A percentile compares a stretch with the other conserved stretches of the same genome.
Conservation (phyloP, 2,329 filamentous ascomycete genomes). For the Pyrenophora tritici-repentis region DNA sequence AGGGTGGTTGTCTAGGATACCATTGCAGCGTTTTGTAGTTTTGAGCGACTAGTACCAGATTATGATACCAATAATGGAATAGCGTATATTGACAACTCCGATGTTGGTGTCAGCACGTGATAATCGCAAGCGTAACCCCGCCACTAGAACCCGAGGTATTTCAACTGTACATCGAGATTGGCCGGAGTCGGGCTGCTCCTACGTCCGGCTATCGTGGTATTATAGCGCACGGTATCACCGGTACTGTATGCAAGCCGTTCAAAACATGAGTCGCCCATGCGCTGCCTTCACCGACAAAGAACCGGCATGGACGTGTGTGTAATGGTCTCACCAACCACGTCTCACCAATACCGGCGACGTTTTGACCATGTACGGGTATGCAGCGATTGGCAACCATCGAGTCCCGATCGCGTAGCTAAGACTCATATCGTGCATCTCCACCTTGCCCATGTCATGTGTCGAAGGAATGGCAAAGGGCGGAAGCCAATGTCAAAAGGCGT, state of each 20-base stretch:
- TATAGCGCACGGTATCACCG: too few species aligned
- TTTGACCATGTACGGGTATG: neutral
- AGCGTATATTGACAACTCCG: too few species aligned
- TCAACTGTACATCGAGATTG: too few species aligned
- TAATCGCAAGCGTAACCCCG: too few species aligned
- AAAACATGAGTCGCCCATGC: too few species aligned
- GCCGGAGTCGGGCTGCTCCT: too few species aligned
- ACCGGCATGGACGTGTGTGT: too few species aligned
- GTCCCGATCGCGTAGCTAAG: neutral
- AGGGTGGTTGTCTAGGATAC: slow-evolving; percentile 78
- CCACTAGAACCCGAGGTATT: too few species aligned
- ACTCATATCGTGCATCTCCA: slow-evolving; percentile 11
- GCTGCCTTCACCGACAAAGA: too few species aligned
- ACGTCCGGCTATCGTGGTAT: too few species aligned
- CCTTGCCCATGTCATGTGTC: slow-evolving; percentile 9
- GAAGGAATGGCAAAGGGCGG: slow-evolving; percentile 27
- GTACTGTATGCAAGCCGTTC: too few species aligned
- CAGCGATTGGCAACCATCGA: neutral
- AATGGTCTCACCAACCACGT: slow-evolving; percentile 2
- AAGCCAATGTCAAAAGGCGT: slow-evolving; percentile 20
- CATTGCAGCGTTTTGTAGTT: neutral
- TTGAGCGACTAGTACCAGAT: neutral
- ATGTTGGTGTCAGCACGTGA: too few species aligned
- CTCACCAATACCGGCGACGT: neutral
- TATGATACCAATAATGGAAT: slow-evolving; percentile 1